Evolutionary conservation across 2,329 filamentous ascomycete species (phyloP), one percentile per base, ranked within the genome.

Genomic region (Fusarium penzigii): DNA sequence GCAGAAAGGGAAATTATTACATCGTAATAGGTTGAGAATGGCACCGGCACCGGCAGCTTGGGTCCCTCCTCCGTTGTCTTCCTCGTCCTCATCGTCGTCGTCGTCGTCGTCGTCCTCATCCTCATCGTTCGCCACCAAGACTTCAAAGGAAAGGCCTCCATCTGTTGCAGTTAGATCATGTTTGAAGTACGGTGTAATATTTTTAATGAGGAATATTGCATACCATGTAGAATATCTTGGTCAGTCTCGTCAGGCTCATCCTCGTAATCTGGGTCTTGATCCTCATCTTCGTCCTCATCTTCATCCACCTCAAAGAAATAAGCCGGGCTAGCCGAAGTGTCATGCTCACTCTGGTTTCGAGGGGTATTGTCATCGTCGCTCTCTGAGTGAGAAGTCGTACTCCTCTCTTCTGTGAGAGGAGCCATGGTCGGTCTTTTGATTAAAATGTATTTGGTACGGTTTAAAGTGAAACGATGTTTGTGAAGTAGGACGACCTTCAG

Each of bases 221-320:
- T 53, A 62, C 64, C 56, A 17, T 61, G 52, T 17, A 68, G 56
- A 8, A 60, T 58, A 10, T 61, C 62, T 5, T 65, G 56, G 4
- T 64, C 61, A 0, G 57, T 59, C n/a, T 70, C 65, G 29, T 64
- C 62, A 51, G 65, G 52, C 32, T 63, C 62, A n/a, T 68, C 61
- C 41, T 59, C 48, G 38, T 59, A 61, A 12, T 68, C 63, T 9
- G 55, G 53, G 14, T 64, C 60, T 17, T 62, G 53, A 17, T 70
- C 69, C n/a, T 67, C 66, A 17, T 71, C 71, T 13, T 70, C 69
- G 11, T 69, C 63, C 6, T 70, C 68, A 6, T 71, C 65, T 38
- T 70, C 65, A 29, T 61, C 62, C 7, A 42, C 36, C 39, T 57
- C 57, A 34, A 54, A 55, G 50, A 52, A 39, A 50, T 48, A 60